These are phyloP conservation scores for Abrus pulchellus DNA, from an alignment of 306 rosid species.

Conservation along the genomic window DNA sequence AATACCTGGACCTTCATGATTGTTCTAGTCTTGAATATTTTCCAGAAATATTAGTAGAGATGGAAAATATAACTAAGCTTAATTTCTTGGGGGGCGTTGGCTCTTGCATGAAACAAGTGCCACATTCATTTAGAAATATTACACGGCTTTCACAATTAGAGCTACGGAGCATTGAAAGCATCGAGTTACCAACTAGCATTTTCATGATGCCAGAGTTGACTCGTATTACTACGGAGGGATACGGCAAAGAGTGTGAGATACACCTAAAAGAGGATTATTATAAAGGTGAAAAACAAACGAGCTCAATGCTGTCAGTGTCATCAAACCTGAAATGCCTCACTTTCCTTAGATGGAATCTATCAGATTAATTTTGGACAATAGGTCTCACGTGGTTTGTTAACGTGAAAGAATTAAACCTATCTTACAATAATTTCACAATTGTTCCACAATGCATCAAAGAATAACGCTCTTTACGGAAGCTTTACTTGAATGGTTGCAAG, in stretches of 20 bases:
- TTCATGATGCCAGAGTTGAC: neutral
- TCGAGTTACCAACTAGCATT: neutral
- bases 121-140: conserved; percentile 20
- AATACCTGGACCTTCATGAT: neutral
- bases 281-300: neutral
- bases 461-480: neutral
- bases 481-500: neutral
- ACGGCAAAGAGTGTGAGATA: neutral
- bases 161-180: neutral
- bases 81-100: neutral
- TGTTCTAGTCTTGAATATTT: conserved; percentile 16
- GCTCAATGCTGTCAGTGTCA: neutral
- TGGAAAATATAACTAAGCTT: neutral
- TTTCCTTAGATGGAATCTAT: neutral
- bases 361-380: neutral
- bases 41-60: conserved; percentile 39
- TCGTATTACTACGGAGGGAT: neutral
- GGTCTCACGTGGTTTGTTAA: neutral
- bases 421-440: neutral
- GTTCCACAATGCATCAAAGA: conserved; percentile 13
- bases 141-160: neutral
- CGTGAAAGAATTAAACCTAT: neutral
- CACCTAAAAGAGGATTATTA: too few relatives aligned
- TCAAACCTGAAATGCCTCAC: neutral
- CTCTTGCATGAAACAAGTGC: neutral